Evolutionary conservation across 1,139 yeast genomes (phyloP).

Genomic region (Tardiomyces depauwii): DNA sequence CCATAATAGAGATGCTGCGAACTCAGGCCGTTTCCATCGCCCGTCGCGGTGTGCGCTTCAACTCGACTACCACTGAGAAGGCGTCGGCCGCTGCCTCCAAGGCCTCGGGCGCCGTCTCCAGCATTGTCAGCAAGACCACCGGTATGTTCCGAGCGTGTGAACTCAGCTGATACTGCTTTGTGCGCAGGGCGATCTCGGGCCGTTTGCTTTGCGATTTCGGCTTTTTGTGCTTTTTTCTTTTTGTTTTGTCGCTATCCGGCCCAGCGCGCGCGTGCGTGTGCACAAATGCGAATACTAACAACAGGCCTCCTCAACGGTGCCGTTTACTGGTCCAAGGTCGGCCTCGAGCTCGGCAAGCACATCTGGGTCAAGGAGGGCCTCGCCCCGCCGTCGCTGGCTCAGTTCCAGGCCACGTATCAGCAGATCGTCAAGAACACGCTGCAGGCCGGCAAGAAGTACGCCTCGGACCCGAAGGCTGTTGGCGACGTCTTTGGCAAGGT

Average conservation of each 20-base stretch:
- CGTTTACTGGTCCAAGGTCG: constrained; percentile 80
- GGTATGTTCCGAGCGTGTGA: not conserved
- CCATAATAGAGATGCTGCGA: not conserved
- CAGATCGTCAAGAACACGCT: constrained; percentile 18
- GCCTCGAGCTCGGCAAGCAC: constrained; percentile 78
- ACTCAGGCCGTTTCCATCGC: not conserved
- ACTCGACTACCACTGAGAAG: not conserved
- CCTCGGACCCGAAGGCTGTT: constrained; percentile 19
- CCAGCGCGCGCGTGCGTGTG: too few relatives aligned
- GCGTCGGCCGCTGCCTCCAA: not conserved
- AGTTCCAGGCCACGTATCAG: constrained; percentile 70
- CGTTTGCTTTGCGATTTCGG: too few relatives aligned
- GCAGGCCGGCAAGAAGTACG: constrained; percentile 24
- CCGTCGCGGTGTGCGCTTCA: not conserved
- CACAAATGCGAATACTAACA: too few relatives aligned
- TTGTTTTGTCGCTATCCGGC: too few relatives aligned
- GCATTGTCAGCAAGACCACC: not conserved
- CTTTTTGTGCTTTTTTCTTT: too few relatives aligned
- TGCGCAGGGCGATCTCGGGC: too few relatives aligned
- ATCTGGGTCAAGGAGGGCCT: constrained; percentile 86
- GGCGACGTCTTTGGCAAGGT: constrained; percentile 23
- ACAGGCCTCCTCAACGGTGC: constrained; percentile 16
- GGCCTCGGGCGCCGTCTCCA: not conserved
- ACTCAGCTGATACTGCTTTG: too few relatives aligned
- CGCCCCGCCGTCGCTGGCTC: constrained; percentile 77